Evolutionary conservation across 2,329 filamentous ascomycete species (phyloP).

Genomic region (Tolypocladium sp.): DNA sequence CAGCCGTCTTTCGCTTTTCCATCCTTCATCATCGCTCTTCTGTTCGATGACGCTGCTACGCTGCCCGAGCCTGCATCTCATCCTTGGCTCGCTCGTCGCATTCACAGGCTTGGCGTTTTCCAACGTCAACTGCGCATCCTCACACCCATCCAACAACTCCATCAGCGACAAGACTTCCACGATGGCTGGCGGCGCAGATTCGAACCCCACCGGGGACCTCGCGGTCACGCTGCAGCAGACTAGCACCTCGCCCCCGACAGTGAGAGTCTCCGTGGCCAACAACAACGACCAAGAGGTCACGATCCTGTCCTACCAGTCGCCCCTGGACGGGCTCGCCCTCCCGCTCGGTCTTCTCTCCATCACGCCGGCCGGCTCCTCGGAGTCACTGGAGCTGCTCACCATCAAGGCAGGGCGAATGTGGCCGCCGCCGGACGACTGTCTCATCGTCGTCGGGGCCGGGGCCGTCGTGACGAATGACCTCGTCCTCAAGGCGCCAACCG

Average conservation of each 20-base stretch:
- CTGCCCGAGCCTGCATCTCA: background rate
- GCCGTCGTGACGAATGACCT: constrained; percentile 22
- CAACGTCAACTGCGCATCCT: background rate
- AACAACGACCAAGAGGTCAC: constrained; percentile 22
- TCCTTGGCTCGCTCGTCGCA: background rate
- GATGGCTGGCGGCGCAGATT: background rate
- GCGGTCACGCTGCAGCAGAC: constrained; percentile 22
- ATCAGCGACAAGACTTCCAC: background rate
- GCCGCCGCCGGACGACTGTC: constrained; percentile 23
- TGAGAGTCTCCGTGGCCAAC: constrained; percentile 27
- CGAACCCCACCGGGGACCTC: constrained; percentile 14
- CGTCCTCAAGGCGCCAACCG: constrained; percentile 18
- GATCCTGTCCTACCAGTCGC: constrained; percentile 27
- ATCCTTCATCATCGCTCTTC: background rate
- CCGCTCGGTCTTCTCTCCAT: constrained; percentile 25
- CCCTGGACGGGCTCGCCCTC: constrained; percentile 25
- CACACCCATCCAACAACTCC: constrained; percentile 1
- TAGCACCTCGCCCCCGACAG: constrained; percentile 20
- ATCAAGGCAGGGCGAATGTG: constrained; percentile 23
- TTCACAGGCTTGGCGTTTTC: background rate
- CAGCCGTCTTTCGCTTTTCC: background rate
- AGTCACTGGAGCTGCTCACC: constrained; percentile 19
- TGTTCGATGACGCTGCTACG: background rate
- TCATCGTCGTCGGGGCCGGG: constrained; percentile 24
- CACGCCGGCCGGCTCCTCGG: constrained; percentile 15